A percentile compares a stretch with the other conserved stretches of the same genome.
Conservation (phyloP, 306 rosid genomes). For the Quillaja saponaria region DNA sequence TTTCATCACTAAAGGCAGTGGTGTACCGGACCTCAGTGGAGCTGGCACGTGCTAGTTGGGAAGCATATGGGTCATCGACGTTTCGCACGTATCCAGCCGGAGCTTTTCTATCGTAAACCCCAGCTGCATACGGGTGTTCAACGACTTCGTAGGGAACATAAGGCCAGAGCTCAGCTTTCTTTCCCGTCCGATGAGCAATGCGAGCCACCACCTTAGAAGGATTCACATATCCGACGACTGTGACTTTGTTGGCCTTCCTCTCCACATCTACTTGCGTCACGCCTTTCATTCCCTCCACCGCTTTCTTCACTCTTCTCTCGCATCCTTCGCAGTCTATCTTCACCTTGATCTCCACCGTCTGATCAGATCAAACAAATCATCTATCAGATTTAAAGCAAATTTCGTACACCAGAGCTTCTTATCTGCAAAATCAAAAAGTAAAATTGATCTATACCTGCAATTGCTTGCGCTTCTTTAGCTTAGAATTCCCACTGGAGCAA, state of each 20-base stretch:
- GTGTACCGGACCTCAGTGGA: conserved; percentile 83
- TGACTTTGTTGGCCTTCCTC: conserved; percentile 65
- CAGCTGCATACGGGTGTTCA: conserved; percentile 68
- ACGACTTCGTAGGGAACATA: conserved; percentile 85
- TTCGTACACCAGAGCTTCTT: too few species aligned
- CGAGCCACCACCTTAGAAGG: conserved; percentile 63
- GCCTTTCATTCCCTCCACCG: conserved; percentile 82
- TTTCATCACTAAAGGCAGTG: conserved; percentile 78
- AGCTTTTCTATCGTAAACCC: conserved; percentile 76
- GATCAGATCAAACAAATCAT: conserved; percentile 6
- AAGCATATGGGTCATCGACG: conserved; percentile 33
- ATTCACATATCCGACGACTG: conserved; percentile 69
- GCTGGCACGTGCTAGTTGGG: conserved; percentile 71
- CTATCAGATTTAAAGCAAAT: background rate
- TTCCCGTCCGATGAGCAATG: conserved; percentile 74
- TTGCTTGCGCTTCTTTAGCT: conserved; percentile 46
- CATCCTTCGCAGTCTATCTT: conserved; percentile 92
- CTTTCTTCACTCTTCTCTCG: conserved; percentile 66
- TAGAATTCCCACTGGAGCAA: conserved; percentile 35
- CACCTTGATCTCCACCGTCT: conserved; percentile 89
- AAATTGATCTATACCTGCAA: conserved; percentile 51
- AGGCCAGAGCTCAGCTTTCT: conserved; percentile 82
- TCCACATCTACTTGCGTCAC: conserved; percentile 64
- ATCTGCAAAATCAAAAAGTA: background rate
- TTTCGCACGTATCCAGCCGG: conserved; percentile 78